phyloP scores from a whole-genome alignment of 1,139 yeast genomes.

The Pichia sp. region DNA sequence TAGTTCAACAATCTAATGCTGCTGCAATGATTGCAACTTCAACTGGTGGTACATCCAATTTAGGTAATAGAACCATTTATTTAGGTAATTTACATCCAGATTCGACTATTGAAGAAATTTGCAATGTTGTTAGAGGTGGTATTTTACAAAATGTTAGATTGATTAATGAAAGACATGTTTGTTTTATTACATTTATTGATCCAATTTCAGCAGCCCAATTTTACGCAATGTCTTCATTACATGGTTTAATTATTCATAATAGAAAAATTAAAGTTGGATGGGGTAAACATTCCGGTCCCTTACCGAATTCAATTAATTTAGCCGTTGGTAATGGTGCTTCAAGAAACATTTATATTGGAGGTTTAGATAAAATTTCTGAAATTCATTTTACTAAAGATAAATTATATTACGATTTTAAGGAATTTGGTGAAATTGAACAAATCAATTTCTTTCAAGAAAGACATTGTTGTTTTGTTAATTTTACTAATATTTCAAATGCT shows the following conservation, averaged over 20 bases:
- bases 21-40: slow-evolving; percentile 70
- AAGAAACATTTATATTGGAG: slow-evolving; percentile 74
- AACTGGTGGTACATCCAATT: slow-evolving; percentile 65
- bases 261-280: slow-evolving; percentile 74
- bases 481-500: slow-evolving; percentile 69
- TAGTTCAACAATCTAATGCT: slow-evolving; percentile 62
- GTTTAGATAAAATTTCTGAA: slow-evolving; percentile 33
- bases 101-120: slow-evolving; percentile 73
- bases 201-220: slow-evolving; percentile 80
- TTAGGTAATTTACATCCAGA: slow-evolving; percentile 72
- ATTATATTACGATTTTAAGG: slow-evolving; percentile 58
- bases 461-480: slow-evolving; percentile 76
- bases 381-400: slow-evolving; percentile 41
- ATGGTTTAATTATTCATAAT: slow-evolving; percentile 70
- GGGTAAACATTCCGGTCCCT: slow-evolving; percentile 79
- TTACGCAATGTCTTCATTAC: slow-evolving; percentile 70
- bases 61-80: slow-evolving; percentile 74
- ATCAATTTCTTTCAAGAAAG: slow-evolving; percentile 68
- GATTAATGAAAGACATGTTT: slow-evolving; percentile 74
- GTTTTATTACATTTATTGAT: slow-evolving; percentile 73
- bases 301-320: slow-evolving; percentile 65
- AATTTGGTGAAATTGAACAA: slow-evolving; percentile 77
- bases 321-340: slow-evolving; percentile 82
- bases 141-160: slow-evolving; percentile 64
- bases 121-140: slow-evolving; percentile 82